Evolutionary conservation across 2,329 filamentous ascomycete species (phyloP), one percentile per base, ranked within the genome.

Genomic region (Fusarium floridanum): DNA sequence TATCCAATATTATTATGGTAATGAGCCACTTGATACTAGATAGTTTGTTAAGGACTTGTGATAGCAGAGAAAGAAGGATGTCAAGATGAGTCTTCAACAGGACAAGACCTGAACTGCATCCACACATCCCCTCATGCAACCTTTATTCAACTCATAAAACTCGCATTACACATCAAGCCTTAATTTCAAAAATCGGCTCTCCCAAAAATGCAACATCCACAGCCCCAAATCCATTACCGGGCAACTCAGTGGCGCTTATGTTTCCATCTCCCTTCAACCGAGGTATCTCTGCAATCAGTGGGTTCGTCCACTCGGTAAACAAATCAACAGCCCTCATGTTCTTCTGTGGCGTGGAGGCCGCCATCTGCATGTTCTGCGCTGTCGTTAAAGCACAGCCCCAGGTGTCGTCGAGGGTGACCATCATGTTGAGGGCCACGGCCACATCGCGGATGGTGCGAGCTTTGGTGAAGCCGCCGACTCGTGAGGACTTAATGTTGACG

Each of bases 351-450:
- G 61, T 68, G 6, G 66, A 53, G 2, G 55, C 39, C 10, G 61
- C 66, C 24, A 68, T 4, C 34, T 53, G 39, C 9, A 68, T 6
- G 22, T 68, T 68, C 55, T 68, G 66, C 3, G 61, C 61, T 9
- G 66, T 68, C 14, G 45, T 53, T 34, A 68, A 41, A 11, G 66
- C 66, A 34, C 39, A 64, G 20, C 66, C 66, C 66, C 66, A 68
- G 22, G 66, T 32, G 22, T 68, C 66, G n/a, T 65, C 66, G 55
- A 43, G 34, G 24, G 29, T 65, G 14, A 68, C 48, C 5, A 50
- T 11, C 61, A 64, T 65, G 29, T 65, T 61, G 17, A 68, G 55
- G 22, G 50, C 61, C 12, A 41, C 66, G 10, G 66, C 66, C 7
- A 43, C 56, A 27, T 68, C 66, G 20, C 66, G 66, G 11, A 68